Evolutionary conservation across 495 filamentous ascomycete genomes (phyloP).

Genomic region (Hapsidospora chrysogenum): DNA sequence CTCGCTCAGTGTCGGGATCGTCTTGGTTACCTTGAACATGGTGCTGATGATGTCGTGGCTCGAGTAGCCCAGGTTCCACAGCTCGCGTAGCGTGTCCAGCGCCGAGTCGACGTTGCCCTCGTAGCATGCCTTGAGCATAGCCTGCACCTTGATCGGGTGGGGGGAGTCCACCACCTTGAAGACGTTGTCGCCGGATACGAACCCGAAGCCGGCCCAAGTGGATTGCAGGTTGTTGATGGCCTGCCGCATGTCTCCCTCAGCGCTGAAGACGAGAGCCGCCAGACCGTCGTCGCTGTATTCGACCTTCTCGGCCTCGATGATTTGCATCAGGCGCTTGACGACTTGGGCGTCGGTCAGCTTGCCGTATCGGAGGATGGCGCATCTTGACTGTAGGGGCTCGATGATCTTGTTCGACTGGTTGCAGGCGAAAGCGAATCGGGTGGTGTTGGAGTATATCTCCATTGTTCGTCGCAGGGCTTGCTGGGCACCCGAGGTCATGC

Average conservation of each 20-base stretch:
- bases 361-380: constrained; percentile 89
- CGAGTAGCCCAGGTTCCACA: constrained; percentile 89
- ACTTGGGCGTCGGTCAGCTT: constrained; percentile 86
- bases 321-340: constrained; percentile 75
- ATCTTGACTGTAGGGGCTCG: constrained; percentile 90
- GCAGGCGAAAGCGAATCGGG: constrained; percentile 94
- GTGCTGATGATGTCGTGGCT: constrained; percentile 96
- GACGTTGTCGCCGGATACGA: constrained; percentile 93
- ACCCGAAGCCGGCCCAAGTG: constrained; percentile 88
- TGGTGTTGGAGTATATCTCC: constrained; percentile 97
- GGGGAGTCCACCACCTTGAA: constrained; percentile 96
- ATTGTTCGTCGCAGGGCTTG: constrained; percentile 92
- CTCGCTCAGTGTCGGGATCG: constrained; percentile 73
- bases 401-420: constrained; percentile 99
- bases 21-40: constrained; percentile 98
- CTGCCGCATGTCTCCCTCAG: constrained; percentile 97
- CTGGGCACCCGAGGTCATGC: constrained; percentile 93
- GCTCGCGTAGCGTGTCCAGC: constrained; percentile 70
- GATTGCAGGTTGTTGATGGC: constrained; percentile 98
- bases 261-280: constrained; percentile 88
- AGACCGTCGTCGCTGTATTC: constrained; percentile 86
- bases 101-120: constrained; percentile 80
- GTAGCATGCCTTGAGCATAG: constrained; percentile 93
- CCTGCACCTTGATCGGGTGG: constrained; percentile 95
- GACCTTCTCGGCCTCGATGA: constrained; percentile 75